Evolutionary conservation across 140 eudicot species (phyloP), one percentile per base, ranked within the genome.

Genomic region (Senecio squalidus): DNA sequence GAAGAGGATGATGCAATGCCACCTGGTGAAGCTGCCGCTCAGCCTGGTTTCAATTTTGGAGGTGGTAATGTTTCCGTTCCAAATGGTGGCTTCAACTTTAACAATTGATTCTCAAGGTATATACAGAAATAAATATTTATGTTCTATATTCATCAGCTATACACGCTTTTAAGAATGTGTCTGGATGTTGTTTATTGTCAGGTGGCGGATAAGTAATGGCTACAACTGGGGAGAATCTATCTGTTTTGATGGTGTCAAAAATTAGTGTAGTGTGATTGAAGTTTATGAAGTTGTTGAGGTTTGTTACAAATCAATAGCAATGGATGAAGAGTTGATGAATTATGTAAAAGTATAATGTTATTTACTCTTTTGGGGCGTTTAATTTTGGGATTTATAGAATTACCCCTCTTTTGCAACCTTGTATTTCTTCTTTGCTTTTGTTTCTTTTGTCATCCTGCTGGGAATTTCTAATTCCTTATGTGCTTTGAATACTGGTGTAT

Each of bases 1-100:
- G 90, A 82, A 57, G 91, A 79, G 34, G 91, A 76, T 40, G 91
- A 79, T 45, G 63, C 59, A 6, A 57, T 77, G 67, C 83, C 86
- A 24, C 83, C 86, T 64, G 83, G 86, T 6, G 83, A 74, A 14
- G 47, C 55, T 10, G 26, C 82, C 30, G 26, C 82, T 29, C 79
- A 67, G 41, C 75, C 74, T 23, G 86, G 78, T 30, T 83, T 83
- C 75, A 15, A 64, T 27, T 72, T 72, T 56, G 77, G 72, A 25
- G 77, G 62, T n/a, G 72, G 61, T 72, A 67, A 72, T 26, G 77
- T 57, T 38, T 47, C 72, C 4, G 62, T 72, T 72, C 77, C 77
- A 13, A 64, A 66, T 46, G 77, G 77, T 56, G 77, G 77, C 31
- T 72, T 72, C 36, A 72, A 50, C 60, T 72, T 72, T 16, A 72